These are phyloP conservation scores for Chrysoporthe cubensis DNA, from an alignment of 2,329 filamentous ascomycete genomes.

Conservation along the genomic window DNA sequence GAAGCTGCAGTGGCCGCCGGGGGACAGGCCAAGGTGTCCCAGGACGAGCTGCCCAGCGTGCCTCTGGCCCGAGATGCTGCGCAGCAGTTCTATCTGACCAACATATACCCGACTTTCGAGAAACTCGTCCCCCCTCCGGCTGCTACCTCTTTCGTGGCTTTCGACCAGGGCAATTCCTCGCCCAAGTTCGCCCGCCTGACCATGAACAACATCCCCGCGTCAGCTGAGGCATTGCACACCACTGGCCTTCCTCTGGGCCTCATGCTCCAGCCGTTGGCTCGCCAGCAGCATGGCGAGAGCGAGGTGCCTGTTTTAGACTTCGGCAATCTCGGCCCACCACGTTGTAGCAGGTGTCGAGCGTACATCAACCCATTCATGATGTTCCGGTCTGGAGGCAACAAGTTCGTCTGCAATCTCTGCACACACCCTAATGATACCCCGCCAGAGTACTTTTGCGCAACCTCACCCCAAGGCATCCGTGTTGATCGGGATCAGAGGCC, in stretches of 20 bases:
- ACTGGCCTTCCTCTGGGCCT: constrained; percentile 88
- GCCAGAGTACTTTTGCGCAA: constrained; percentile 90
- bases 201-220: constrained; percentile 89
- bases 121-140: constrained; percentile 89
- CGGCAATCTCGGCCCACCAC: constrained; percentile 84
- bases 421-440: constrained; percentile 95
- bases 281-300: constrained; percentile 80
- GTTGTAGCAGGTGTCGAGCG: constrained; percentile 88
- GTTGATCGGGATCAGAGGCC: constrained; percentile 88
- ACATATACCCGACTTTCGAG: constrained; percentile 95
- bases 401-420: constrained; percentile 98
- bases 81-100: constrained; percentile 81
- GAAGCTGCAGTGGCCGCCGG: constrained; percentile 60
- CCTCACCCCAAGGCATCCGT: constrained; percentile 82
- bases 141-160: constrained; percentile 86
- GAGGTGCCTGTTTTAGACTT: constrained; percentile 94
- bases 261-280: constrained; percentile 84
- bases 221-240: constrained; percentile 75
- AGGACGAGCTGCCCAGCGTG: constrained; percentile 91
- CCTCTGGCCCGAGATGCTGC: constrained; percentile 81
- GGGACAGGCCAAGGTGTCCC: constrained; percentile 77
- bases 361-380: constrained; percentile 99
- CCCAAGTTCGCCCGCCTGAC: constrained; percentile 92
- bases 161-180: constrained; percentile 94
- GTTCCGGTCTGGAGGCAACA: constrained; percentile 91